These are phyloP conservation scores for Oryza officinalis DNA, from an alignment of 176 grass and related monocot genomes.

Conservation along the genomic window DNA sequence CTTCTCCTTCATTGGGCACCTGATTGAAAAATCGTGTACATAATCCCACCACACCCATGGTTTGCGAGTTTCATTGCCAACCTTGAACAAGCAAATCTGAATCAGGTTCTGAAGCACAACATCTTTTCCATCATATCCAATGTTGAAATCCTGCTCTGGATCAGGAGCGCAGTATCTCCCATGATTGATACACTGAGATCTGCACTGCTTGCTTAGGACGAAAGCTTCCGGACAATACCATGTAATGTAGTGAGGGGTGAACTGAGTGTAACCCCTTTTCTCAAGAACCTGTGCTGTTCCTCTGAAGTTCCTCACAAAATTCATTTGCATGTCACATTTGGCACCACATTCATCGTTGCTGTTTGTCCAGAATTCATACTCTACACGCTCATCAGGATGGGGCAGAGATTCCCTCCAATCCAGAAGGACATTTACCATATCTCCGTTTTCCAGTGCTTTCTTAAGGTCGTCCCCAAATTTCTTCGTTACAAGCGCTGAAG, in stretches of 20 bases:
- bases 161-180: constrained; percentile 82
- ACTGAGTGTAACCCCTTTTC: constrained; percentile 76
- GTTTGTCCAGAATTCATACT: constrained; percentile 90
- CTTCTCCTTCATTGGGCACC: constrained; percentile 91
- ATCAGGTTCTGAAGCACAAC: constrained; percentile 79
- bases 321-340: constrained; percentile 83
- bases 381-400: constrained; percentile 84
- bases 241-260: constrained; percentile 90
- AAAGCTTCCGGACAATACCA: constrained; percentile 91
- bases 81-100: constrained; percentile 73
- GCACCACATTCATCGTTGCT: constrained; percentile 83
- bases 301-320: constrained; percentile 70
- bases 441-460: constrained; percentile 54
- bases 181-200: constrained; percentile 79
- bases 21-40: constrained; percentile 75
- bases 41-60: constrained; percentile 97
- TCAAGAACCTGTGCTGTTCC: constrained; percentile 73
- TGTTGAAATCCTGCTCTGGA: constrained; percentile 88
- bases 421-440: constrained; percentile 77
- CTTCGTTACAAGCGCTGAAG: constrained; percentile 68
- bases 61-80: constrained; percentile 64
- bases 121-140: constrained; percentile 73
- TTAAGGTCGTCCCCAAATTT: constrained; percentile 73
- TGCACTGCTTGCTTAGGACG: constrained; percentile 71
- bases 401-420: constrained; percentile 84